Evolutionary conservation across 345 rosid species (phyloP).

Genomic region (Eucalyptus pauciflora): DNA sequence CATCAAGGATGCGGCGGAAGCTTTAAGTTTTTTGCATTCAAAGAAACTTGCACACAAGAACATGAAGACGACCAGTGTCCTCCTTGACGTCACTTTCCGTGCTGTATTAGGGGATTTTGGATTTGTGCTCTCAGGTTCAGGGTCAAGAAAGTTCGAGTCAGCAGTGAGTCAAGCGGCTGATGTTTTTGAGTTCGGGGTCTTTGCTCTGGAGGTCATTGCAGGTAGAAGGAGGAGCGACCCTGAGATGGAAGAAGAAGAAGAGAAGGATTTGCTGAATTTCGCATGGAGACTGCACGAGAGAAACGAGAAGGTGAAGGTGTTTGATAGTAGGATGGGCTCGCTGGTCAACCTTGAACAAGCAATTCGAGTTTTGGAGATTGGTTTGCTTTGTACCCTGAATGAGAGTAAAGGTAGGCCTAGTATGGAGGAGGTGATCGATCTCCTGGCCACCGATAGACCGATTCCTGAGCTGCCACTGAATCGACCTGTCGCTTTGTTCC

Average conservation of each 20-base stretch:
- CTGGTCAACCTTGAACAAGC: slow-evolving; percentile 28
- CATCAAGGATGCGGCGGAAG: slow-evolving; percentile 24
- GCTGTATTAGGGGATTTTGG: slow-evolving; percentile 40
- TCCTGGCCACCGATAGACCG: slow-evolving; percentile 7
- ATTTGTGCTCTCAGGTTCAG: slow-evolving; percentile 14
- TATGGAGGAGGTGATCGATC: slow-evolving; percentile 20
- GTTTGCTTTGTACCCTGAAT: slow-evolving; percentile 28
- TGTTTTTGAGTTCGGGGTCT: slow-evolving; percentile 37
- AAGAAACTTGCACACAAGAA: slow-evolving; percentile 39
- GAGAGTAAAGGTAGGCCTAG: slow-evolving; percentile 33
- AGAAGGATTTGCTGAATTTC: slow-evolving; percentile 28
- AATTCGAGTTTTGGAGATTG: slow-evolving; percentile 19
- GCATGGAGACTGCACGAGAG: slow-evolving; percentile 36
- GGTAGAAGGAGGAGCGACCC: slow-evolving; percentile 23
- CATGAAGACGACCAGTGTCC: slow-evolving; percentile 31
- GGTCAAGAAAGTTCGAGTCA: slow-evolving; percentile 21
- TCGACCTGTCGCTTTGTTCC: slow-evolving; percentile 26
- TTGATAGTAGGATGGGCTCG: slow-evolving; percentile 41
- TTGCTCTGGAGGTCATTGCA: slow-evolving; percentile 30
- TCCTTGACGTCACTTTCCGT: slow-evolving; percentile 37
- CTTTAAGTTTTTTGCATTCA: slow-evolving; percentile 23
- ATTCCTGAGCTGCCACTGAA: slow-evolving; percentile 19
- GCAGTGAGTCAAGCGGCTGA: slow-evolving; percentile 23
- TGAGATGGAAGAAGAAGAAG: slow-evolving; percentile 8
- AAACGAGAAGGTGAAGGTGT: slow-evolving; percentile 17